Base-by-base conservation (phyloP, 306 rosid species). In the Lupinus albus region DNA sequence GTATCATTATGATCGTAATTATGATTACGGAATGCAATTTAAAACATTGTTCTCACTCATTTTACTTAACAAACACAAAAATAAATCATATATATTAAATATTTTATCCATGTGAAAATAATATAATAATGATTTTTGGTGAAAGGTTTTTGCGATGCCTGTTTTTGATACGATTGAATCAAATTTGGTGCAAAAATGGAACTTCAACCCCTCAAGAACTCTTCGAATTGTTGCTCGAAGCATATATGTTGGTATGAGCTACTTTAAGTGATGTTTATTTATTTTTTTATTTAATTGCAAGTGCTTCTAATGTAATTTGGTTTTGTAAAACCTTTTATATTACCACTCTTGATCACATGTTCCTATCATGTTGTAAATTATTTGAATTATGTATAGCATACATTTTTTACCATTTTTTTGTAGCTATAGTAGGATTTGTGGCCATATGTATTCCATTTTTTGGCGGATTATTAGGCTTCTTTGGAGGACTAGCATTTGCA, bases 401-500 rank as follows among this genome's bases (percentile, higher is more conserved):
- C 38, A 5, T 5, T 33, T 33, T 33, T 18, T 15, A 12, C 51
- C 39, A 17, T 16, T 44, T 64, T 25, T 7, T 36, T 33, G 47
- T 68, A 89, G 96, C 33, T 42, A 0, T 35, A 3, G 80, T 70
- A 1, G 89, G 86, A 15, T 17, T 89, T 5, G 4, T 89, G 21
- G 85, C 67, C 11, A 53, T 89, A 10, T 74, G 82, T 35, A n/a
- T 89, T 70, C 96, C 96, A 15, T 89, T 89, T 49, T 89, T 89
- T 32, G 92, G 96, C 74, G 96, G 92, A 48, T 28, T 89, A 33
- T 48, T 86, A 50, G 92, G 96, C 7, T 81, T 89, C 52, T 89
- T 89, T 35, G 96, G 96, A 36, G 96, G 96, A 56, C 62, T 89
- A 9, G 88, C 85, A 10, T 89, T 82, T 74, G n/a, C 92, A 14